Conservation (phyloP, 2,329 filamentous ascomycete species). For the Whalleya microplaca region DNA sequence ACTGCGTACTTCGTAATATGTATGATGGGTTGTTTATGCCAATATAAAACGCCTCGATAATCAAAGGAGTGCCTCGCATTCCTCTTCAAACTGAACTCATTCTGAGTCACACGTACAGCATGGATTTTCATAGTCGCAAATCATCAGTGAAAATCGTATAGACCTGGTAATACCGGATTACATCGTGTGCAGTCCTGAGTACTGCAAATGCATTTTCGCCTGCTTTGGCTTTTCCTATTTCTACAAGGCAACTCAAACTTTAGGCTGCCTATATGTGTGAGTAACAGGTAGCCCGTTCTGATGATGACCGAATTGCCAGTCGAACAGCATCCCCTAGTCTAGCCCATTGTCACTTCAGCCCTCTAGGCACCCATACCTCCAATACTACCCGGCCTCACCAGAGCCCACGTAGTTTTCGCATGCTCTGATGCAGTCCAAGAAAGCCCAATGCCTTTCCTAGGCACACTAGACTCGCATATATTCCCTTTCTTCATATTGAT, state of each 20-base stretch:
- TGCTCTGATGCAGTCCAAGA: background rate
- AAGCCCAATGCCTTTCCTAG: background rate
- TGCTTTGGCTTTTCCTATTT: background rate
- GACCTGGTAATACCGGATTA: background rate
- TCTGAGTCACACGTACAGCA: too few species aligned
- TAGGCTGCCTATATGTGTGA: background rate
- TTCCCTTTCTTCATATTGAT: slow-evolving; percentile 21
- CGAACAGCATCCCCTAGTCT: background rate
- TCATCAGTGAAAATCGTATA: background rate
- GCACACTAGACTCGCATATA: background rate
- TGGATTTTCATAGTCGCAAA: too few species aligned
- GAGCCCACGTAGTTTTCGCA: background rate
- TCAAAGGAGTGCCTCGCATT: too few species aligned
- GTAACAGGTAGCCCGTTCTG: background rate
- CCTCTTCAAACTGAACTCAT: too few species aligned
- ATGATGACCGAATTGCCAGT: background rate
- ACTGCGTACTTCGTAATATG: too few species aligned
- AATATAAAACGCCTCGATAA: too few species aligned
- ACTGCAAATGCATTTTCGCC: background rate
- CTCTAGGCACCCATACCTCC: background rate
- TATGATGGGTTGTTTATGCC: too few species aligned
- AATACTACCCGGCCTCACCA: background rate
- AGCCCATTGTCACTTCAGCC: background rate
- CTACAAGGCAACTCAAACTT: background rate
- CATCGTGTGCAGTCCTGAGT: background rate